phyloP scores from a whole-genome alignment of 768 basidiomycete genomes.

The Calocybe cyanea region DNA sequence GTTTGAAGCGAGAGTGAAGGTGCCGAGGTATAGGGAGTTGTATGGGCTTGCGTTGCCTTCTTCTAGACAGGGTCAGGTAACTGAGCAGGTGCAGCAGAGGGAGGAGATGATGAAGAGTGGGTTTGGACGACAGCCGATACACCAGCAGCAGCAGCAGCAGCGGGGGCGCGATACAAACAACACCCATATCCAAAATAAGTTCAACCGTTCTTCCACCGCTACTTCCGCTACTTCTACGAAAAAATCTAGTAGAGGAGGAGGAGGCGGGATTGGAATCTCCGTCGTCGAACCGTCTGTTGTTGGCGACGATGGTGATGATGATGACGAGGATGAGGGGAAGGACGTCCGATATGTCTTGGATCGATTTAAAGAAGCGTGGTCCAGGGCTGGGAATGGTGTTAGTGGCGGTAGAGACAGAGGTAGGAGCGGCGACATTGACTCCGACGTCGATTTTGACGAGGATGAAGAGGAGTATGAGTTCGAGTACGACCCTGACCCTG shows the following conservation, averaged over 20 bases:
- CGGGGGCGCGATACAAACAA: background rate
- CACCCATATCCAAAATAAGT: too few species aligned
- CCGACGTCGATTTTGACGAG: too few species aligned
- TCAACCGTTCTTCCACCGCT: too few species aligned
- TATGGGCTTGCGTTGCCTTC: conserved; percentile 22
- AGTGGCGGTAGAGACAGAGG: conserved; percentile 5
- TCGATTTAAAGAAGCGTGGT: conserved; percentile 31
- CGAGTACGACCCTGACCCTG: too few species aligned
- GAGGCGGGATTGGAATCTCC: too few species aligned
- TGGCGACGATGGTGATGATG: conserved; percentile 20
- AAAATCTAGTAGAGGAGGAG: too few species aligned
- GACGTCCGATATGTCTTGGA: conserved; percentile 38
- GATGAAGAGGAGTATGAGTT: too few species aligned
- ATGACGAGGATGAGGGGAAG: conserved; percentile 22
- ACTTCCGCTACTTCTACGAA: too few species aligned
- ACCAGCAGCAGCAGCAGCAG: conserved; percentile 9
- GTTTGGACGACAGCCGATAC: too few species aligned
- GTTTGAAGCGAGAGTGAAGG: conserved; percentile 23
- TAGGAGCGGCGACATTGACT: too few species aligned
- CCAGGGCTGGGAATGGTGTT: conserved; percentile 7
- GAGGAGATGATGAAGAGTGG: too few species aligned
- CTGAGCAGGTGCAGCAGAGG: too few species aligned
- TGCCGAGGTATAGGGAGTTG: conserved; percentile 27
- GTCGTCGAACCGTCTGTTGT: conserved; percentile 17
- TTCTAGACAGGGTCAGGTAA: background rate